A percentile compares a stretch with the other conserved stretches of the same genome.
phyloP scores from a whole-genome alignment of 352 stramenopile genomes.

The Phytopythium delawarense region DNA sequence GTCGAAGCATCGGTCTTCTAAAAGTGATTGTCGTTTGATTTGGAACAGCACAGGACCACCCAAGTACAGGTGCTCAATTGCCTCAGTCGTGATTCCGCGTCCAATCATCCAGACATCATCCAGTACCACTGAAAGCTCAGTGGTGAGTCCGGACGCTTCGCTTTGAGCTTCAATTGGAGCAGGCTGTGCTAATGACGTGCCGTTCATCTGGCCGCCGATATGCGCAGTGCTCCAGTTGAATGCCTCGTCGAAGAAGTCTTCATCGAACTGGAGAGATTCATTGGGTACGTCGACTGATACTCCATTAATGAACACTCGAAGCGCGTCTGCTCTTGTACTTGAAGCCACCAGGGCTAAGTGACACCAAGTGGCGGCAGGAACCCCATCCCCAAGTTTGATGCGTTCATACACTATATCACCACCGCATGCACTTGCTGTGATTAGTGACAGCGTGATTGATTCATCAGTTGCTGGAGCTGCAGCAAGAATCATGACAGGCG shows the following conservation, averaged over 20 bases:
- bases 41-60: not conserved
- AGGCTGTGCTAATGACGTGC: not conserved
- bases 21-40: not conserved
- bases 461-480: not conserved
- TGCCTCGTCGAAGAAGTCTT: slow-evolving; percentile 5
- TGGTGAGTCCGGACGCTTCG: not conserved
- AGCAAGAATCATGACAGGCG: not conserved
- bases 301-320: slow-evolving; percentile 1
- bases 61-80: not conserved
- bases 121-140: slow-evolving; percentile 8
- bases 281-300: not conserved
- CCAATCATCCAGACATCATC: slow-evolving; percentile 29
- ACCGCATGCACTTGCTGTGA: not conserved
- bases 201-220: not conserved
- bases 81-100: not conserved
- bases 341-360: not conserved
- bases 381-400: not conserved
- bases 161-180: not conserved
- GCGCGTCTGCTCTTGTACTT: not conserved
- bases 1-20: not conserved
- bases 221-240: slow-evolving; percentile 1
- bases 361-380: not conserved
- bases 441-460: not conserved
- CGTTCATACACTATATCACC: not conserved
- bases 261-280: not conserved